phyloP scores from a whole-genome alignment of 2,329 filamentous ascomycete genomes.

The Aureobasidium mangrovei region DNA sequence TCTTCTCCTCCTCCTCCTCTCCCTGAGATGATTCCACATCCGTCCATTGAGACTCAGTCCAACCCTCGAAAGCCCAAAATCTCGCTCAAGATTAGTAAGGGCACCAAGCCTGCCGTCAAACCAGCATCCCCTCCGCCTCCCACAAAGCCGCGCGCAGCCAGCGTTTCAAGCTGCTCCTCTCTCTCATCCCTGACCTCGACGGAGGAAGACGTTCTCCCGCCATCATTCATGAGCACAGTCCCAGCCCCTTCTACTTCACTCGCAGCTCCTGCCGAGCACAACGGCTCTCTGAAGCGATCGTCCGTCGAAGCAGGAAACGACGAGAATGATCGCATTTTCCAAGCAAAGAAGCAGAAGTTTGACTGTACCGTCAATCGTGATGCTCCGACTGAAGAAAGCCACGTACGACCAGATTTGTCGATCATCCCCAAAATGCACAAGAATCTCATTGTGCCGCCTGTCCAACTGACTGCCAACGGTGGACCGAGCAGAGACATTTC shows the following conservation, averaged over 20 bases:
- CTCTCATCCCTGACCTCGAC: conserved; percentile 27
- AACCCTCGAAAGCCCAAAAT: conserved; percentile 22
- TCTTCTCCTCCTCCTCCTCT: conserved; percentile 18
- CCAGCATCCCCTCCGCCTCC: neutral
- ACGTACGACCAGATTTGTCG: conserved; percentile 21
- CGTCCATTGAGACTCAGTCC: conserved; percentile 24
- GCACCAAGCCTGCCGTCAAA: neutral
- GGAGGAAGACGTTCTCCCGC: conserved; percentile 17
- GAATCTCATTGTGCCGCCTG: conserved; percentile 10
- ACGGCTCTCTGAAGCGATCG: conserved; percentile 25
- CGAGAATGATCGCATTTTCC: conserved; percentile 22
- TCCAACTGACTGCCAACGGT: conserved; percentile 12
- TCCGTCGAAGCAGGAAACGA: conserved; percentile 27
- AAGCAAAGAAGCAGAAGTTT: conserved; percentile 28
- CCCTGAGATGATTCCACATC: conserved; percentile 16
- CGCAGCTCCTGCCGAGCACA: neutral
- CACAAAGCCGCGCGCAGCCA: conserved; percentile 17
- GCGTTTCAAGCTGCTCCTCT: conserved; percentile 29
- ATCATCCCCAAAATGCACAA: neutral
- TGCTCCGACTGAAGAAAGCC: conserved; percentile 25
- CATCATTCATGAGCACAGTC: neutral
- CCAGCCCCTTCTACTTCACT: neutral
- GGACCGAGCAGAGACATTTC: neutral
- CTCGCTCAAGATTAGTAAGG: conserved; percentile 24
- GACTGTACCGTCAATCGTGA: conserved; percentile 23